phyloP scores from a whole-genome alignment of 148 eudicot species.

The Camellia lanceoleosa region DNA sequence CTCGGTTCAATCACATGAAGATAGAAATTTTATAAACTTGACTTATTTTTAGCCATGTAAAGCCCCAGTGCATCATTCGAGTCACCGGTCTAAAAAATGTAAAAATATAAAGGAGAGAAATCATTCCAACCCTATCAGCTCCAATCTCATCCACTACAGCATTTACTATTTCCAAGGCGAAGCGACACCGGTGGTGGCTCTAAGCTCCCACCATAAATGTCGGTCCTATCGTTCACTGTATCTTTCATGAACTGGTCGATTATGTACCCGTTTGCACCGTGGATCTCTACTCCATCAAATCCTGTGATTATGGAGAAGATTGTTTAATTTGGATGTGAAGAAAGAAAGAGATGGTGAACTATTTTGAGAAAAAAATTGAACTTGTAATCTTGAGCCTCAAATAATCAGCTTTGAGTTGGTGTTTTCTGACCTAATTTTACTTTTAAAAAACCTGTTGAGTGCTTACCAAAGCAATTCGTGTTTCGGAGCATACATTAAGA shows the following conservation, averaged over 20 bases:
- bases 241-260: slow-evolving; percentile 36
- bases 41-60: slow-evolving; percentile 29
- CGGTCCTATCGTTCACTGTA: slow-evolving; percentile 25
- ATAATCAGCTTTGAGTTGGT: no score
- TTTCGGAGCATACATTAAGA: no score
- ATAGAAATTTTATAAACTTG: slow-evolving; percentile 19
- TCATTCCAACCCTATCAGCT: slow-evolving; percentile 23
- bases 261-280: slow-evolving; percentile 33
- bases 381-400: no score
- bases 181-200: slow-evolving; percentile 28
- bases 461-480: no score
- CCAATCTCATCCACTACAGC: slow-evolving; percentile 29
- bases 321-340: no score
- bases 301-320: slow-evolving; percentile 12
- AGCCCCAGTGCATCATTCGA: background rate
- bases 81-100: slow-evolving; percentile 5
- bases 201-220: slow-evolving; percentile 25
- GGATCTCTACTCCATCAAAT: slow-evolving; percentile 41
- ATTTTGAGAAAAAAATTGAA: no score
- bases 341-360: no score
- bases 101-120: no score
- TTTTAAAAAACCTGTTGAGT: no score
- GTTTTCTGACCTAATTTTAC: no score
- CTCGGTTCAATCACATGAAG: slow-evolving; percentile 31
- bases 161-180: slow-evolving; percentile 23